phyloP scores from a whole-genome alignment of 148 eudicot species.

The Agrostemma githago region DNA sequence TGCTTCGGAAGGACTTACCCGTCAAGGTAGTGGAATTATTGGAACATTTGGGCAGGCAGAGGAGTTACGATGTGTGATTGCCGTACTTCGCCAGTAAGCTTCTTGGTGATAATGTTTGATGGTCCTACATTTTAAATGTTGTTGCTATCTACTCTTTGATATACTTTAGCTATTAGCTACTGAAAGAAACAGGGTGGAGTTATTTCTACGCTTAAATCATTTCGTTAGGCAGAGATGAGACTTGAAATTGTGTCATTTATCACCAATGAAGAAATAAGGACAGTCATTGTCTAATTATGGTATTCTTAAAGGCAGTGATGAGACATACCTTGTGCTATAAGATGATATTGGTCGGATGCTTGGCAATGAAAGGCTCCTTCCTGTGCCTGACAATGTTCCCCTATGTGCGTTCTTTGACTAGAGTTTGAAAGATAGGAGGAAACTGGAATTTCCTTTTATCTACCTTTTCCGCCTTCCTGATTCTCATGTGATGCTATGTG shows the following conservation, averaged over 20 bases:
- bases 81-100: conserved; percentile 83
- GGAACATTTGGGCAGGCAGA: conserved; percentile 96
- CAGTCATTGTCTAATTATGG: conserved; percentile 2
- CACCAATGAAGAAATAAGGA: neutral
- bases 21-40: conserved; percentile 95
- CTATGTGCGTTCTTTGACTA: neutral
- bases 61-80: conserved; percentile 93
- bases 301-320: neutral
- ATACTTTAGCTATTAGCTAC: neutral
- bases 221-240: neutral
- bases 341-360: neutral
- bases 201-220: neutral
- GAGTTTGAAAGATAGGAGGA: neutral
- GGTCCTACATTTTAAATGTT: neutral
- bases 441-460: neutral
- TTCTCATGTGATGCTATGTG: neutral
- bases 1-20: conserved; percentile 88
- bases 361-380: neutral
- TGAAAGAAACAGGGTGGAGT: neutral
- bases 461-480: neutral
- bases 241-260: neutral
- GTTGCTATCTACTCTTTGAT: neutral
- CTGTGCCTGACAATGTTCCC: neutral
- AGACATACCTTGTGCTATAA: neutral
- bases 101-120: neutral